These are phyloP conservation scores for Suaeda aralocaspica DNA, from an alignment of 148 eudicot species.

Conservation along the genomic window DNA sequence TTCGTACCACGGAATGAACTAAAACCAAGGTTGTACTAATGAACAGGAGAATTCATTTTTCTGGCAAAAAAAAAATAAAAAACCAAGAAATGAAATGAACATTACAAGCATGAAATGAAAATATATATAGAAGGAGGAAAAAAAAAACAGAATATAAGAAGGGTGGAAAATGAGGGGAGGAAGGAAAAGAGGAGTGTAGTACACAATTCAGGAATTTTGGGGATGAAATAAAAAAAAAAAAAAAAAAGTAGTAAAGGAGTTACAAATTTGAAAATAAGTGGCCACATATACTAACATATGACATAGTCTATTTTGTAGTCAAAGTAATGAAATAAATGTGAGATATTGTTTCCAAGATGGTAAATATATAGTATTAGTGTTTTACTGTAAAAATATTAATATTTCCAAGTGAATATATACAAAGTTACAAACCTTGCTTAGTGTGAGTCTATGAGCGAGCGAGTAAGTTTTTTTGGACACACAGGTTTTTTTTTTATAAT, in stretches of 20 bases:
- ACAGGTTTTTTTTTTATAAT: not conserved
- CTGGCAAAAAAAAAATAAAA: not conserved
- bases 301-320: slow-evolving; percentile 18
- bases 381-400: too few relatives aligned
- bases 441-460: too few relatives aligned
- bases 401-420: not conserved
- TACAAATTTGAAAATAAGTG: not conserved
- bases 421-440: slow-evolving; percentile 9
- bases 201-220: not conserved
- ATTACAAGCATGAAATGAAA: too few relatives aligned
- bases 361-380: not conserved
- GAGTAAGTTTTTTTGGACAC: slow-evolving; percentile 15
- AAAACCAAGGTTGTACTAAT: too few relatives aligned
- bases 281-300: not conserved
- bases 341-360: slow-evolving; percentile 4
- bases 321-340: slow-evolving; percentile 21
- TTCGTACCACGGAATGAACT: not conserved
- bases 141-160: too few relatives aligned
- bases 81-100: not conserved
- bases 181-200: not conserved
- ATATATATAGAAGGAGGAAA: too few relatives aligned
- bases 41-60: too few relatives aligned
- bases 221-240: not conserved
- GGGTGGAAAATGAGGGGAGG: not conserved
- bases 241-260: not conserved